Base-by-base conservation (phyloP, 2,329 filamentous ascomycete genomes). In the Malbranchea zuffiana region DNA sequence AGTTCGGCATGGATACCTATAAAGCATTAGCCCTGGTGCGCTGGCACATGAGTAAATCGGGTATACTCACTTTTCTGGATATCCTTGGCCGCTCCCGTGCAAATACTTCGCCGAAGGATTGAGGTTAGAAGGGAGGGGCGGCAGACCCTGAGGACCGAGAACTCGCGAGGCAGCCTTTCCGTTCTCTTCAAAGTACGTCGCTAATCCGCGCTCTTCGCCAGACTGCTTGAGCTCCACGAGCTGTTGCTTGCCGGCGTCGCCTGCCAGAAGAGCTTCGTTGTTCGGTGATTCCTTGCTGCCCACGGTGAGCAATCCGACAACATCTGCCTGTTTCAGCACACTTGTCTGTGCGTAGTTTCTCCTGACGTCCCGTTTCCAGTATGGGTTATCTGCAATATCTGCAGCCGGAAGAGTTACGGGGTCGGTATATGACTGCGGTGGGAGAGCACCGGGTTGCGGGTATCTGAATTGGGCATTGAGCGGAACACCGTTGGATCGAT, bases 281-380 rank as follows among this genome's bases (percentile, higher is more conserved):
- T 85, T 88, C 21, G 90, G 88, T 32, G 67, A 68, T 7, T 75
- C 80, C 39, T 80, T 80, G 63, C 80, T 94, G 48, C 90, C 90
- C 29, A 96, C 77, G 18, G 72, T 78, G 56, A 98, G 69, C 50
- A 98, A 74, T 27, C 80, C 81, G 16, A 90, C 90, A 35, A 85
- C 78, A 60, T 96, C 82, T 31, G 75, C 75, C 68, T 96, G 90
- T 42, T 69, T 79, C 44, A 98, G 74, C 30, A 83, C 78, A 54
- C 81, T 88, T 39, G 82, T 71, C 50, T 71, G 73, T 20, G 90
- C 82, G 66, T 96, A 96, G 52, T 71, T 72, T 52, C 90, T 75
- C 51, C 90, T 82, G 44, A 68, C 62, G 56, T 98, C 90, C 53
- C 90, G 86, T 72, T 93, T 92, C 85, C 86, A 98, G 69, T 95